Conservation (phyloP, 2,329 filamentous ascomycete genomes). For the Exophiala xenobiotica region DNA sequence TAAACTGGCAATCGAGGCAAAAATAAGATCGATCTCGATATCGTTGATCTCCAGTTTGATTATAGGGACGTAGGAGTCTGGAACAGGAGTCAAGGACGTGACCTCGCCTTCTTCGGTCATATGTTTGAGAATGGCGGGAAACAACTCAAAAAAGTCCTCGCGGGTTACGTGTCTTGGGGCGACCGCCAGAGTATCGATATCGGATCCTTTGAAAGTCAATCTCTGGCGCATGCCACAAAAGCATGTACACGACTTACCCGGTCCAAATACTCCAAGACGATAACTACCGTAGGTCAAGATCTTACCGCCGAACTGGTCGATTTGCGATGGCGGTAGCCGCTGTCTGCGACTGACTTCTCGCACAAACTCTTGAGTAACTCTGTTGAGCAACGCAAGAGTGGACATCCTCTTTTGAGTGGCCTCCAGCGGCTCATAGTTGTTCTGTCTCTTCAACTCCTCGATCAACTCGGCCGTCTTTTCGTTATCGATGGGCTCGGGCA, state of each 20-base stretch:
- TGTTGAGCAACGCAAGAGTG: conserved; percentile 74
- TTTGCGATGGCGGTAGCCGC: conserved; percentile 70
- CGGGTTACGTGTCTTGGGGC: conserved; percentile 85
- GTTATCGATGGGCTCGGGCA: conserved; percentile 76
- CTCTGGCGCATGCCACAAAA: background rate
- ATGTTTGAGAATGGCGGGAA: conserved; percentile 74
- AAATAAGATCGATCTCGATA: conserved; percentile 94
- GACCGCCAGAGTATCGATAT: conserved; percentile 95
- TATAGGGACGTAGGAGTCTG: conserved; percentile 90
- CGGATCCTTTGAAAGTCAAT: conserved; percentile 62
- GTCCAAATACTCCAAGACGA: conserved; percentile 87
- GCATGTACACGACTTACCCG: conserved; percentile 48
- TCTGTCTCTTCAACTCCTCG: conserved; percentile 80
- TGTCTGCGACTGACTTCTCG: conserved; percentile 73
- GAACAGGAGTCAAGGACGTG: conserved; percentile 78
- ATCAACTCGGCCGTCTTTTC: conserved; percentile 75
- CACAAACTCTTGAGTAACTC: conserved; percentile 82
- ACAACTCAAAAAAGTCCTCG: conserved; percentile 88
- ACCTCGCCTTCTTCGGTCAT: conserved; percentile 78
- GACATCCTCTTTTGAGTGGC: conserved; percentile 77
- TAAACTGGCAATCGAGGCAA: conserved; percentile 69
- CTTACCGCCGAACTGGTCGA: conserved; percentile 83
- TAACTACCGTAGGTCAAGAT: conserved; percentile 97
- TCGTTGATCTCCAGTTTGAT: conserved; percentile 92
- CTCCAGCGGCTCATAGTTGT: conserved; percentile 82